phyloP scores from a whole-genome alignment of 192 early-diverging fungal species.

The Cladochytrium replicatum region DNA sequence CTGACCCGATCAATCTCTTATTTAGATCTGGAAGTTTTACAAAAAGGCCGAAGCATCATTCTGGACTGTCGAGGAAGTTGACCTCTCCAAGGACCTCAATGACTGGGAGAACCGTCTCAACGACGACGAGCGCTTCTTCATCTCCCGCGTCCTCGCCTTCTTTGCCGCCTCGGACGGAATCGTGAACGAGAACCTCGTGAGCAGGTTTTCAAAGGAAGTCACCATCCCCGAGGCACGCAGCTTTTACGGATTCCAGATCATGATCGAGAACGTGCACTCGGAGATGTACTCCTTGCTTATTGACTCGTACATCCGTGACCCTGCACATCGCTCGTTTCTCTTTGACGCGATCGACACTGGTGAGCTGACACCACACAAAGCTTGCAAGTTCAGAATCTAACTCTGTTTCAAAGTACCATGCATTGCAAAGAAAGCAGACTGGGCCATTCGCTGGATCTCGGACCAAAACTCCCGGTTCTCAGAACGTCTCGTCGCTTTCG shows the following conservation, averaged over 20 bases:
- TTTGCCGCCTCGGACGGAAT: constrained; percentile 94
- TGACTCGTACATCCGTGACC: constrained; percentile 90
- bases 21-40: constrained; percentile 90
- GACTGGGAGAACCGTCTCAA: constrained; percentile 84
- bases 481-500: constrained; percentile 89
- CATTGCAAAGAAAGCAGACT: constrained; percentile 92
- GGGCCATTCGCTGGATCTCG: constrained; percentile 91
- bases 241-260: constrained; percentile 97
- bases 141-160: constrained; percentile 88
- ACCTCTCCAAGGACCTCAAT: constrained; percentile 79
- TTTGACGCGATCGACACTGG: constrained; percentile 91
- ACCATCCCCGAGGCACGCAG: constrained; percentile 89
- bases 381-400: not conserved
- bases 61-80: constrained; percentile 95
- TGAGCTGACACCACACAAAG: constrained; percentile 18
- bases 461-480: constrained; percentile 74
- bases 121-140: constrained; percentile 81
- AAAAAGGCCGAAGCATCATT: constrained; percentile 96
- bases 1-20: not conserved
- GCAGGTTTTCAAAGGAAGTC: constrained; percentile 83
- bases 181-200: constrained; percentile 90
- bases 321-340: constrained; percentile 65
- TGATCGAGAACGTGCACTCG: constrained; percentile 95
- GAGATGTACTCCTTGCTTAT: constrained; percentile 94
- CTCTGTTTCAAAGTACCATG: constrained; percentile 76